phyloP scores from a whole-genome alignment of 1,284 basidiomycete genomes.

The Sutorius eximius region DNA sequence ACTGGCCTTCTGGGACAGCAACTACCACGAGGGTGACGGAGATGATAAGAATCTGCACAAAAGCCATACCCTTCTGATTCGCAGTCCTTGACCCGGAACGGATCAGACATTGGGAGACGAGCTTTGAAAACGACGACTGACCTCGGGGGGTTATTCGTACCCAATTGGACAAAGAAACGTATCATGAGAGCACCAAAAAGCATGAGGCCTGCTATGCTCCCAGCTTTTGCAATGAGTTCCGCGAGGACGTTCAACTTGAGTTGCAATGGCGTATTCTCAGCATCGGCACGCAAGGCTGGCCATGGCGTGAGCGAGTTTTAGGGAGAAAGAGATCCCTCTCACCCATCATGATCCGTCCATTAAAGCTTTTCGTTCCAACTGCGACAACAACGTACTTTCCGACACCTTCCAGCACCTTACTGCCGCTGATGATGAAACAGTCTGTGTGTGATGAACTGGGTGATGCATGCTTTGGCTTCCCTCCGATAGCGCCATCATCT shows the following conservation, averaged over 20 bases:
- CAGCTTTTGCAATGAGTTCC: slow-evolving; percentile 91
- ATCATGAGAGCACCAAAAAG: slow-evolving; percentile 91
- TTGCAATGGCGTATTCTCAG: slow-evolving; percentile 91
- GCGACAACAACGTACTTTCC: slow-evolving; percentile 92
- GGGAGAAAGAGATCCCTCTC: slow-evolving; percentile 25
- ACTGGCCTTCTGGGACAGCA: slow-evolving; percentile 89
- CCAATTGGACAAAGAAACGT: slow-evolving; percentile 89
- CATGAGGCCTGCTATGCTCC: slow-evolving; percentile 77
- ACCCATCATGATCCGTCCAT: slow-evolving; percentile 97
- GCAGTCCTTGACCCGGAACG: slow-evolving; percentile 49
- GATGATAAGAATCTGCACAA: slow-evolving; percentile 94
- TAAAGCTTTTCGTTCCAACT: slow-evolving; percentile 90
- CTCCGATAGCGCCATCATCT: slow-evolving; percentile 25
- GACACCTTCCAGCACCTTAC: slow-evolving; percentile 93
- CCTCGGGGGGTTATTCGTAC: slow-evolving; percentile 52
- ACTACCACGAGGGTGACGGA: slow-evolving; percentile 95
- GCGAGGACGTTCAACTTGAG: slow-evolving; percentile 91
- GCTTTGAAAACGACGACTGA: slow-evolving; percentile 20
- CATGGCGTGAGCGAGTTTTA: slow-evolving; percentile 12
- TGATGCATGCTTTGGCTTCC: slow-evolving; percentile 20
- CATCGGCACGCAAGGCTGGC: slow-evolving; percentile 74
- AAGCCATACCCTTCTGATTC: slow-evolving; percentile 85
- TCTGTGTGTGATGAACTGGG: slow-evolving; percentile 63
- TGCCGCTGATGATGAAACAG: slow-evolving; percentile 93
- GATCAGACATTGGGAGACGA: background rate